phyloP scores from a whole-genome alignment of 2,329 filamentous ascomycete species.

The Amylocarpus encephaloides region DNA sequence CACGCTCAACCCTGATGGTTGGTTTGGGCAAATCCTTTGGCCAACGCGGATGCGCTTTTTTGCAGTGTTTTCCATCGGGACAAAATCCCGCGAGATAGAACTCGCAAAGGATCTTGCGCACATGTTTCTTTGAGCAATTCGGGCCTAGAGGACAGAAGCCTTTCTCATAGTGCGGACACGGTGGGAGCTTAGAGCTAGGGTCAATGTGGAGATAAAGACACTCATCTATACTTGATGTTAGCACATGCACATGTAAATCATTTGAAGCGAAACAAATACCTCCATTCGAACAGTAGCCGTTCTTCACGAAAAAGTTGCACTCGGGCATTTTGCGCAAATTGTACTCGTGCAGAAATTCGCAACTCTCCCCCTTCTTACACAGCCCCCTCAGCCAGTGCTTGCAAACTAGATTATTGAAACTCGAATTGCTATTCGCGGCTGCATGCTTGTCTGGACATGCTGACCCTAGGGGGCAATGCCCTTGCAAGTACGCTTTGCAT shows the following conservation, averaged over 20 bases:
- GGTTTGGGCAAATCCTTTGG: constrained; percentile 66
- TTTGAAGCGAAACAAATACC: constrained; percentile 19
- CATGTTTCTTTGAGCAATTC: constrained; percentile 80
- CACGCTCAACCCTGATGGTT: constrained; percentile 59
- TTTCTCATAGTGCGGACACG: constrained; percentile 86
- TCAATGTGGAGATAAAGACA: constrained; percentile 90
- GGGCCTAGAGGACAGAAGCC: constrained; percentile 93
- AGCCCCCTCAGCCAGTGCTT: constrained; percentile 97
- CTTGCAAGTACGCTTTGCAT: constrained; percentile 80
- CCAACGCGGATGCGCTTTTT: constrained; percentile 77
- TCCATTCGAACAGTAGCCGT: constrained; percentile 92
- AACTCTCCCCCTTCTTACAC: constrained; percentile 94
- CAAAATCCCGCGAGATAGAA: constrained; percentile 95
- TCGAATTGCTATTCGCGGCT: constrained; percentile 37
- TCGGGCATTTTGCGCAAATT: constrained; percentile 98
- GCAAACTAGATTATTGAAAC: constrained; percentile 82
- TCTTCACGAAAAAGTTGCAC: constrained; percentile 92
- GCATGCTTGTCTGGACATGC: constrained; percentile 78
- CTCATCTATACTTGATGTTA: constrained; percentile 53
- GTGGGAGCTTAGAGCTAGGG: constrained; percentile 68
- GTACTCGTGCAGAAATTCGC: constrained; percentile 98
- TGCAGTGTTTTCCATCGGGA: constrained; percentile 72
- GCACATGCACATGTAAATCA: neutral
- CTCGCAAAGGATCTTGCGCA: constrained; percentile 70
- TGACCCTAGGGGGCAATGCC: constrained; percentile 79